A percentile compares a stretch with the other conserved stretches of the same genome.
Evolutionary conservation across 106 monocot genomes (phyloP).

Genomic region (Agapanthus africanus): DNA sequence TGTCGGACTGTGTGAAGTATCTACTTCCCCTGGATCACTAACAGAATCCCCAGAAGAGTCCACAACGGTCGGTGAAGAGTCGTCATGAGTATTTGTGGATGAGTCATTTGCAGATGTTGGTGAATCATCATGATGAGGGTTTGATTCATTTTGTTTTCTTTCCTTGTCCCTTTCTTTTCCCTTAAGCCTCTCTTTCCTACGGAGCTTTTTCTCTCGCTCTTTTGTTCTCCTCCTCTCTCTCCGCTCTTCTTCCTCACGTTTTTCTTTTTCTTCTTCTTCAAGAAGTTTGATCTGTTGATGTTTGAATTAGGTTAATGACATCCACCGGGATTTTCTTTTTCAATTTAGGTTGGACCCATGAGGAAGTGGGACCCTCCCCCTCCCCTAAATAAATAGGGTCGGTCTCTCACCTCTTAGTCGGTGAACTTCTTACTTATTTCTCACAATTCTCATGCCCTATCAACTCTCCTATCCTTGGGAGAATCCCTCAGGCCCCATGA

Average conservation of each 20-base stretch:
- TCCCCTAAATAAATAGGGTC: too few species aligned
- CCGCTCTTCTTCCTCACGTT: conserved; percentile 87
- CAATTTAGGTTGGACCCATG: too few species aligned
- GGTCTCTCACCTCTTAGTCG: too few species aligned
- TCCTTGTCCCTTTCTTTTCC: conserved; percentile 71
- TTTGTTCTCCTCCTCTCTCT: conserved; percentile 79
- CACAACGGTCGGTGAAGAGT: conserved; percentile 17
- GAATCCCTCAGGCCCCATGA: too few species aligned
- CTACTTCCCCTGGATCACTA: conserved; percentile 31
- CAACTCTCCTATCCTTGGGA: too few species aligned
- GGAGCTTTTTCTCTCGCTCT: conserved; percentile 81
- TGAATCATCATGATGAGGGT: conserved; percentile 8
- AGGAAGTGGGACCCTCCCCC: too few species aligned
- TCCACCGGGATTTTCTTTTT: conserved; percentile 40
- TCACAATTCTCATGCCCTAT: too few species aligned
- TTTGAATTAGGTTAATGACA: background rate
- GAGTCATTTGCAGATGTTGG: conserved; percentile 23
- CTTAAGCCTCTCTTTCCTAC: conserved; percentile 83
- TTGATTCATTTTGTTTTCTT: conserved; percentile 33
- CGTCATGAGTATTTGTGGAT: conserved; percentile 21
- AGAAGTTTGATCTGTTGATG: conserved; percentile 71
- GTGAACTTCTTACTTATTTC: too few species aligned
- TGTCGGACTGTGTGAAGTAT: conserved; percentile 14
- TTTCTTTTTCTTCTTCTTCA: conserved; percentile 98
- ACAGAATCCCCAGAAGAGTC: conserved; percentile 39